These are phyloP conservation scores for Cicer judaicum DNA, from an alignment of 306 rosid species.

Conservation along the genomic window DNA sequence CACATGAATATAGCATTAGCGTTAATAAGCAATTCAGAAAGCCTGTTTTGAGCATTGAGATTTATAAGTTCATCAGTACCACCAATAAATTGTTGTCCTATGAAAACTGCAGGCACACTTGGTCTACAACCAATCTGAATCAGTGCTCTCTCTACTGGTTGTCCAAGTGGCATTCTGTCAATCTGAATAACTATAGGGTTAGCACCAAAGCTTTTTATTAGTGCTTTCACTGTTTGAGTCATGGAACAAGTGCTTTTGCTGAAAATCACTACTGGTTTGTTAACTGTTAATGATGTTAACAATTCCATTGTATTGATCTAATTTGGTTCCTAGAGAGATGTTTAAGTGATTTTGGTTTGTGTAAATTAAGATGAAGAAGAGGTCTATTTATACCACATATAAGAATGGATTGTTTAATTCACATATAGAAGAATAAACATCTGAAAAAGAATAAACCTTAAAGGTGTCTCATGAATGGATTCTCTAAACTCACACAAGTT, in stretches of 20 bases:
- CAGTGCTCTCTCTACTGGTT: constrained; percentile 58
- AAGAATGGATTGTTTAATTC: constrained; percentile 34
- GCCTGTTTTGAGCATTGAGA: constrained; percentile 66
- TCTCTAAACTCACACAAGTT: constrained; percentile 38
- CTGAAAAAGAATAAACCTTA: constrained; percentile 41
- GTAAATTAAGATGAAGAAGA: constrained; percentile 29
- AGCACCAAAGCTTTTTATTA: constrained; percentile 63
- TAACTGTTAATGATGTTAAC: constrained; percentile 57
- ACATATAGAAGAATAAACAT: constrained; percentile 48
- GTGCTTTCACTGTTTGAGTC: constrained; percentile 56
- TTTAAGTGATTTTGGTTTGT: constrained; percentile 7
- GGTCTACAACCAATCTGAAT: constrained; percentile 60
- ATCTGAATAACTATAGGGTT: constrained; percentile 56
- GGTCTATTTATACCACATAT: constrained; percentile 55
- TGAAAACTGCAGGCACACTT: constrained; percentile 72
- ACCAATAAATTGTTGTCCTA: constrained; percentile 70
- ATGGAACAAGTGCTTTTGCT: constrained; percentile 67
- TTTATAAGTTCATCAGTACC: constrained; percentile 63
- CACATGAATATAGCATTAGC: constrained; percentile 68
- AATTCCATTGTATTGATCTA: constrained; percentile 54
- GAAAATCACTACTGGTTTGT: constrained; percentile 79
- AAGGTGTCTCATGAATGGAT: constrained; percentile 41
- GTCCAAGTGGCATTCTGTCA: constrained; percentile 61
- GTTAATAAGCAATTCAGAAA: constrained; percentile 58
- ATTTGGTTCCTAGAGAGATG: constrained; percentile 5